Conservation (phyloP, 176 grass and related monocot species). For the Oryza rufipogon region DNA sequence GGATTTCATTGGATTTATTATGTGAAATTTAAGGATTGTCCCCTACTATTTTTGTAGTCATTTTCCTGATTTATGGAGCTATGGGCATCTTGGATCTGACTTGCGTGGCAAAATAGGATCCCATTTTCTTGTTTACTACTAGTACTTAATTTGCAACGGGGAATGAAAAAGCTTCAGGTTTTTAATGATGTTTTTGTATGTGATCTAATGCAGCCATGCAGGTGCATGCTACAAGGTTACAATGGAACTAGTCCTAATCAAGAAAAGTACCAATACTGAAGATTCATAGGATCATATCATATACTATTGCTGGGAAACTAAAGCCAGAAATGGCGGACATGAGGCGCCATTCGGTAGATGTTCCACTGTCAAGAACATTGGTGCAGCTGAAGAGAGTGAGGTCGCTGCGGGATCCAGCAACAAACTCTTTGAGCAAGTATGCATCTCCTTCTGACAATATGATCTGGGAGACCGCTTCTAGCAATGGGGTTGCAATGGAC, state of each 20-base stretch:
- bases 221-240: conserved; percentile 23
- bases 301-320: conserved; percentile 4
- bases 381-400: conserved; percentile 91
- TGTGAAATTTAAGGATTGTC: background rate
- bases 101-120: background rate
- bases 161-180: background rate
- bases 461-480: conserved; percentile 78
- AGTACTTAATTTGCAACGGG: background rate
- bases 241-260: conserved; percentile 32
- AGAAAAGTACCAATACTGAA: conserved; percentile 17
- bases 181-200: conserved; percentile 28
- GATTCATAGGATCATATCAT: conserved; percentile 35
- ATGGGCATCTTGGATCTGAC: background rate
- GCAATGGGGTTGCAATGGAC: conserved; percentile 54
- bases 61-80: background rate
- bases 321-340: conserved; percentile 61
- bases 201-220: conserved; percentile 52
- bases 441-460: conserved; percentile 58
- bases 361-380: conserved; percentile 91
- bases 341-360: conserved; percentile 78
- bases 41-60: background rate
- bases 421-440: conserved; percentile 80
- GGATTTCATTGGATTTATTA: conserved; percentile 14
- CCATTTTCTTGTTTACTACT: conserved; percentile 7
- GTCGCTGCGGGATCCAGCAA: conserved; percentile 83